phyloP scores from a whole-genome alignment of 1,284 basidiomycete genomes.

The Ceratobasidium papillatum region DNA sequence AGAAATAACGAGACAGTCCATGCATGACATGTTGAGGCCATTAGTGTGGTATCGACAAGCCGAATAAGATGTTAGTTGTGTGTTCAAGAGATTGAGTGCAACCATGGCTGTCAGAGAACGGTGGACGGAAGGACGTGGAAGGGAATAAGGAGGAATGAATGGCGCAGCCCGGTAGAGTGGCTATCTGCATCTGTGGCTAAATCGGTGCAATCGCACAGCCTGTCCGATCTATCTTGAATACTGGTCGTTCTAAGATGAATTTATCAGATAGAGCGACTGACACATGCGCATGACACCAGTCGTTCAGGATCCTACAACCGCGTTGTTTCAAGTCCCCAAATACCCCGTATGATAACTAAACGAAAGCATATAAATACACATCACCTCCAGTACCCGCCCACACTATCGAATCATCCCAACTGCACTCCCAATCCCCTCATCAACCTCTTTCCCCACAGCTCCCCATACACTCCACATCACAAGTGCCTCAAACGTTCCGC shows the following conservation, averaged over 20 bases:
- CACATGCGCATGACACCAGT: not conserved
- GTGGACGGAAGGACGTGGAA: not conserved
- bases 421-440: conserved; percentile 21
- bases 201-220: conserved; percentile 15
- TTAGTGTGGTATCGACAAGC: conserved; percentile 15
- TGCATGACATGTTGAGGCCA: conserved; percentile 22
- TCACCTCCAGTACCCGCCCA: not conserved
- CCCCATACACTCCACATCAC: conserved; percentile 39
- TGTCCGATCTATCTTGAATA: not conserved
- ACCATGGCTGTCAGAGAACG: not conserved
- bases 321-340: not conserved
- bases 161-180: not conserved
- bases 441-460: conserved; percentile 18
- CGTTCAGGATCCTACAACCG: not conserved
- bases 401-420: conserved; percentile 27
- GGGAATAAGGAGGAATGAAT: not conserved
- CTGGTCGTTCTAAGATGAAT: not conserved
- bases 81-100: not conserved
- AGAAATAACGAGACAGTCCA: conserved; percentile 33
- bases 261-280: not conserved
- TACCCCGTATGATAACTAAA: not conserved
- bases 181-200: not conserved
- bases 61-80: not conserved
- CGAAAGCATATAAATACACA: conserved; percentile 3
- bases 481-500: conserved; percentile 36